Base-by-base conservation (phyloP, 306 rosid species). In the Carpinus viminea region DNA sequence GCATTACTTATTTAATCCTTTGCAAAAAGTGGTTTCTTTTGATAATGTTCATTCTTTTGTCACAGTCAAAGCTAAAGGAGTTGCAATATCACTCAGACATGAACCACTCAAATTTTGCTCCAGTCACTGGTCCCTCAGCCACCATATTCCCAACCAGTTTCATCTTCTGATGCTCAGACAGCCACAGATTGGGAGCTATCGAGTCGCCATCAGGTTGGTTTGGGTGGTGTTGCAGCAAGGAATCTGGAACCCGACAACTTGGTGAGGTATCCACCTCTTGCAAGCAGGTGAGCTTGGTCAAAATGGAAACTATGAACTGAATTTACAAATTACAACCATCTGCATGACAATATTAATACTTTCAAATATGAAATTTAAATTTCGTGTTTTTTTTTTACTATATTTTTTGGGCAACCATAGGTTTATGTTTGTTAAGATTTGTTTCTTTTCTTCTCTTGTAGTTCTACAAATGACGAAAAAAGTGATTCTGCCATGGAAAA, bases 231-330 rank as follows among this genome's bases (percentile, higher is more conserved):
- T 69, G 78, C 68, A 38, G 69, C 81, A 78, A 80, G 78, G 36
- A 85, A 87, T 81, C 70, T 72, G 74, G 96, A 85, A 76, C 78
- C 90, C 50, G 90, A 86, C 79, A 91, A 83, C 69, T 36, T 82
- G 86, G 91, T 91, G 88, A 94, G 93, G 87, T 94, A 83, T 91
- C 87, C 98, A 81, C 93, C 93, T 83, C 72, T 86, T 81, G 95
- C 87, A 83, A 89, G 97, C 94, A 95, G 98, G 98, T 95, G 97
- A 95, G 98, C 97, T 89, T 91, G 90, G 85, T 92, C 97, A 94
- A 91, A 55, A 94, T 94, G 96, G 92, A 89, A 96, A 90, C 90
- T 88, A 84, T 93, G 98, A 91, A 90, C 97, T 93, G 90, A 91
- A 85, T 93, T 87, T 88, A 89, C 90, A 83, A 66, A 86, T 79